These are phyloP conservation scores for Calonectria pseudoturangicola DNA, from an alignment of 2,329 filamentous ascomycete genomes.

Conservation along the genomic window DNA sequence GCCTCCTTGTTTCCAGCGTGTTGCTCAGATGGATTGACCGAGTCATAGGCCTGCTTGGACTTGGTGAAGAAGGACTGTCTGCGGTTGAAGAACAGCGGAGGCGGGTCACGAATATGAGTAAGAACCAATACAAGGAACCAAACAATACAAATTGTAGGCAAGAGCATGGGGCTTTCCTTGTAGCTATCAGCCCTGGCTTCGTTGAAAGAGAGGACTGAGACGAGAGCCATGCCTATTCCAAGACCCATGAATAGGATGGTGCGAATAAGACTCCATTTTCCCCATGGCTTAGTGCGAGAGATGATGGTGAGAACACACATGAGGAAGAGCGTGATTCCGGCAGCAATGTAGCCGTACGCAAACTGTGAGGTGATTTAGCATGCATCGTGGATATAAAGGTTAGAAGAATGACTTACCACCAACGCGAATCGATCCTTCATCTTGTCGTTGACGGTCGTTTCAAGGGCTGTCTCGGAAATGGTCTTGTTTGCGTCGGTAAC, in stretches of 20 bases:
- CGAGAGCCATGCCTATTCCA: constrained; percentile 55
- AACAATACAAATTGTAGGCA: constrained; percentile 59
- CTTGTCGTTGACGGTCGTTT: constrained; percentile 49
- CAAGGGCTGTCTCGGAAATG: constrained; percentile 44
- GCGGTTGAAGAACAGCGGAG: constrained; percentile 47
- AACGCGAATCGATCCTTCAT: constrained; percentile 55
- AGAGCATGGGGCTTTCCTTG: constrained; percentile 56
- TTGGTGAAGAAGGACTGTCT: constrained; percentile 44
- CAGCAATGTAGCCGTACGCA: constrained; percentile 59
- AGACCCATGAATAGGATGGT: constrained; percentile 55
- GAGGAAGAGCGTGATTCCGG: constrained; percentile 57
- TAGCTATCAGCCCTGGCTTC: constrained; percentile 43
- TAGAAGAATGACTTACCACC: constrained; percentile 53
- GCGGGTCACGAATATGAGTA: constrained; percentile 58
- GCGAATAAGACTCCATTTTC: constrained; percentile 57
- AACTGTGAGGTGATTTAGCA: constrained; percentile 52
- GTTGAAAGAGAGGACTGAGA: constrained; percentile 53
- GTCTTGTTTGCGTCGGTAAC: constrained; percentile 43
- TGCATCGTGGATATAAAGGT: not conserved
- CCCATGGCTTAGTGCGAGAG: constrained; percentile 57
- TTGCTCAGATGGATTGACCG: constrained; percentile 36
- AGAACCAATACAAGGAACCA: constrained; percentile 58
- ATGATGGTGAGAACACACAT: constrained; percentile 58
- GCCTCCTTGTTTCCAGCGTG: constrained; percentile 37
- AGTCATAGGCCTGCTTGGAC: constrained; percentile 40